phyloP scores from a whole-genome alignment of 257 asterid species.

The Przewalskia tangutica region DNA sequence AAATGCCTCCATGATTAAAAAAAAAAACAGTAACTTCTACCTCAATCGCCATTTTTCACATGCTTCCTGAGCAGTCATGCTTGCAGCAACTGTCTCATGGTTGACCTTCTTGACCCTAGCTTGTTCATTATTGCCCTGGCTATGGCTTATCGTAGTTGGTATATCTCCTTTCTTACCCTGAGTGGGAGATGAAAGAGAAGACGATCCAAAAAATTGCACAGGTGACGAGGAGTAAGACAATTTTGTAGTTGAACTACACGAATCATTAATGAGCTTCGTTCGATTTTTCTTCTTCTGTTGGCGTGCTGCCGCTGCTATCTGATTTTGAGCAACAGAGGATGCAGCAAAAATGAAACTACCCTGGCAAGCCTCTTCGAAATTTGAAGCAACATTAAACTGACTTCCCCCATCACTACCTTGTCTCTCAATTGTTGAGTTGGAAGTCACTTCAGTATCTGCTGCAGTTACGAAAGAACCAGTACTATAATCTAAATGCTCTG shows the following conservation, averaged over 20 bases:
- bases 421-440: constrained; percentile 33
- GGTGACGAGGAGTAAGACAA: constrained; percentile 27
- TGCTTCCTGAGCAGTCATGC: constrained; percentile 71
- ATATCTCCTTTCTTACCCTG: constrained; percentile 33
- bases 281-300: constrained; percentile 54
- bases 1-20: neutral
- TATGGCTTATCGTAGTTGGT: constrained; percentile 27
- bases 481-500: constrained; percentile 66
- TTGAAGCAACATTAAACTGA: constrained; percentile 31
- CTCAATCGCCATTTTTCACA: constrained; percentile 96
- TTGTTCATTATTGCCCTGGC: constrained; percentile 25
- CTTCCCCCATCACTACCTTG: constrained; percentile 47
- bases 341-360: constrained; percentile 63
- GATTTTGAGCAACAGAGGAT: constrained; percentile 42
- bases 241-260: constrained; percentile 30
- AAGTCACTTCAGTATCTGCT: constrained; percentile 53
- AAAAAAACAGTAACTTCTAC: constrained; percentile 21
- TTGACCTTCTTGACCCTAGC: constrained; percentile 34
- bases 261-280: constrained; percentile 31
- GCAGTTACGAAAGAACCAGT: constrained; percentile 66
- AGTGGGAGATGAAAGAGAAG: constrained; percentile 28
- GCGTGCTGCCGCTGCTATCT: constrained; percentile 36
- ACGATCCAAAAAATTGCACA: constrained; percentile 36
- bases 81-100: constrained; percentile 31
- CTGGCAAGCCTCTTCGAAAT: constrained; percentile 32